Percentiles rank a stretch among this genome's conserved stretches.
phyloP scores from a whole-genome alignment of 306 rosid genomes.

The Luffa acutangula region DNA sequence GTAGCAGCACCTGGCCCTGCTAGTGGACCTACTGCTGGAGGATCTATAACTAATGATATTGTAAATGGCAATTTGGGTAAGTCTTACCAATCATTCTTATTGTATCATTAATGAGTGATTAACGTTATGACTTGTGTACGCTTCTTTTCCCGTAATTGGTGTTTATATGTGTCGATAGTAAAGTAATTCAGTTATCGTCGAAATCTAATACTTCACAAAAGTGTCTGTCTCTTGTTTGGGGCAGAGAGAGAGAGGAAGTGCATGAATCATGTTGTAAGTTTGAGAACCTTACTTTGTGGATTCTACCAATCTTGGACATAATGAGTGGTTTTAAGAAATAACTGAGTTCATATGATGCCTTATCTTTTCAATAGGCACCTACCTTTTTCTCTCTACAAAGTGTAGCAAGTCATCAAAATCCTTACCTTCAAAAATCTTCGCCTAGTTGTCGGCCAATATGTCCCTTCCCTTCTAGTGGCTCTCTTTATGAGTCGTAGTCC shows the following conservation, averaged over 20 bases:
- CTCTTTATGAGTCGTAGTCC: background rate
- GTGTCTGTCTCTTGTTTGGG: background rate
- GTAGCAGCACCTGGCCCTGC: slow-evolving; percentile 24
- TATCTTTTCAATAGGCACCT: slow-evolving; percentile 13
- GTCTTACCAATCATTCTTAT: slow-evolving; percentile 9
- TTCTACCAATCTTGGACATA: background rate
- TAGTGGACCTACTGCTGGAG: slow-evolving; percentile 30
- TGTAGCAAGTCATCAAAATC: background rate
- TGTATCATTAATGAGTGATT: background rate
- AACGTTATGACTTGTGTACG: background rate
- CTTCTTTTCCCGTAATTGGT: background rate
- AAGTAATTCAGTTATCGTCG: background rate
- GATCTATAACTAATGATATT: slow-evolving; percentile 26
- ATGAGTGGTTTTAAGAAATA: slow-evolving; percentile 1
- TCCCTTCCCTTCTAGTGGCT: background rate
- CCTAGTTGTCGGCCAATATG: background rate
- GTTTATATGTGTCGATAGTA: background rate
- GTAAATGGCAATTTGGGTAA: slow-evolving; percentile 29
- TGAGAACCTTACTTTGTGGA: slow-evolving; percentile 3
- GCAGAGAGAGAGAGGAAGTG: background rate
- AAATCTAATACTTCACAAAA: background rate
- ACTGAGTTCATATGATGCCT: slow-evolving; percentile 8
- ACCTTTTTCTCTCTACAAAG: background rate
- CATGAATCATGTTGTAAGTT: background rate
- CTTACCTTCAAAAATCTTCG: background rate